Conservation (phyloP, 1,139 yeast genomes). For the Suhomyces bribrorum region DNA sequence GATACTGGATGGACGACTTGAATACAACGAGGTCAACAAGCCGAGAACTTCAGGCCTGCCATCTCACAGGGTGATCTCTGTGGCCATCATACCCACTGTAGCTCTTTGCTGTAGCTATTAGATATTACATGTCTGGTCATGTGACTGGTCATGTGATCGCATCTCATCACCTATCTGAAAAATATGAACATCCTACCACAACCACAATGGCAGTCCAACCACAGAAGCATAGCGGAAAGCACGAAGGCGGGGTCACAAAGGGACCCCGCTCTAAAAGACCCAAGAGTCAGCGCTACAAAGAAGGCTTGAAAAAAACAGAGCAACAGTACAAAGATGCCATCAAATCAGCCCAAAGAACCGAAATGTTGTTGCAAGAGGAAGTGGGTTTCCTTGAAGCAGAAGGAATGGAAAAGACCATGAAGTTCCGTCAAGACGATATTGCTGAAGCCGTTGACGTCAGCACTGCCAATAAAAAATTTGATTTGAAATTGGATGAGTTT, state of each 20-base stretch:
- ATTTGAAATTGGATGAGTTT: constrained; percentile 68
- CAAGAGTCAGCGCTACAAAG: constrained; percentile 65
- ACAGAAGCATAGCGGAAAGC: constrained; percentile 18
- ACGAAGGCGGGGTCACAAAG: constrained; percentile 21
- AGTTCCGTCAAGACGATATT: constrained; percentile 81
- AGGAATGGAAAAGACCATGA: constrained; percentile 87
- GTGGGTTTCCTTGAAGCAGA: constrained; percentile 89
- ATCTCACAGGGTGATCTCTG: too few species aligned
- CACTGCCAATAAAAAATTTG: constrained; percentile 75
- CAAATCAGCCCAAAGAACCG: constrained; percentile 81
- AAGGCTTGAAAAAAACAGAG: constrained; percentile 67
- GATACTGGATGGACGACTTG: too few species aligned
- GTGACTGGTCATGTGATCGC: too few species aligned
- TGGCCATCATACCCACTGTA: too few species aligned
- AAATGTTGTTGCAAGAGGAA: constrained; percentile 79
- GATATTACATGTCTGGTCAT: too few species aligned
- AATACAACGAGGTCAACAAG: too few species aligned
- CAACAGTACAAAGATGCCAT: constrained; percentile 76
- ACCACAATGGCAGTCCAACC: constrained; percentile 2
- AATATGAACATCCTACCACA: constrained; percentile 1
- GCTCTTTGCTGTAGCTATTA: too few species aligned
- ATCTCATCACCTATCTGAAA: too few species aligned
- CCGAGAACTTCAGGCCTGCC: too few species aligned
- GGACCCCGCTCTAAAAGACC: constrained; percentile 14
- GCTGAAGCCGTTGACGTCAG: constrained; percentile 73